Evolutionary conservation across 306 rosid species (phyloP).

Genomic region (Carpinus fangiana): DNA sequence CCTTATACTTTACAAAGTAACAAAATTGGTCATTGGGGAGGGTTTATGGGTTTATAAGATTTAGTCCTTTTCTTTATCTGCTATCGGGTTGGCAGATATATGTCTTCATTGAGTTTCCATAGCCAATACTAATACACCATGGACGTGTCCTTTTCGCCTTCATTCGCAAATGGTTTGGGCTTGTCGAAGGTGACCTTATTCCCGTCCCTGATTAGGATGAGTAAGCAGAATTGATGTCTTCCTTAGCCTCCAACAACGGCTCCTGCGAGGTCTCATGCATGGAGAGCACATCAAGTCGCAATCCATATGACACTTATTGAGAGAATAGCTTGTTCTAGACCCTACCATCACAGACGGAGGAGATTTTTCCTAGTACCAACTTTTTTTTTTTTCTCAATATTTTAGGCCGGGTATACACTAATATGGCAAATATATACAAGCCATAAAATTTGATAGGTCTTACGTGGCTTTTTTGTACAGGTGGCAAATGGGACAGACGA

Average conservation of each 20-base stretch:
- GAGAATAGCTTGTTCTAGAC: slow-evolving; percentile 86
- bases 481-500: too few relatives aligned
- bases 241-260: slow-evolving; percentile 86
- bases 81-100: slow-evolving; percentile 36
- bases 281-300: slow-evolving; percentile 82
- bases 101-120: slow-evolving; percentile 84
- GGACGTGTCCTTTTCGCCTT: slow-evolving; percentile 88
- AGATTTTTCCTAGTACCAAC: too few relatives aligned
- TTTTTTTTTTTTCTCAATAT: too few relatives aligned
- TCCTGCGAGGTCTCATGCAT: slow-evolving; percentile 95
- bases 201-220: slow-evolving; percentile 70
- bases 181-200: slow-evolving; percentile 77
- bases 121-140: slow-evolving; percentile 79
- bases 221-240: slow-evolving; percentile 84
- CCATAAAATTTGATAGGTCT: too few relatives aligned
- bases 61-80: too few relatives aligned
- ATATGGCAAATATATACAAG: too few relatives aligned
- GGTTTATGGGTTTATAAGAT: too few relatives aligned
- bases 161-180: slow-evolving; percentile 90
- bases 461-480: too few relatives aligned
- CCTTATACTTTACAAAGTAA: too few relatives aligned
- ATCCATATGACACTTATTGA: slow-evolving; percentile 80
- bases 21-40: too few relatives aligned
- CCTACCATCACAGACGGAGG: slow-evolving; percentile 6
- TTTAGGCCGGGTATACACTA: too few relatives aligned